Evolutionary conservation across 805 yeast species (phyloP), one percentile per base, ranked within the genome.

Genomic region (Yamadazyma sp.): DNA sequence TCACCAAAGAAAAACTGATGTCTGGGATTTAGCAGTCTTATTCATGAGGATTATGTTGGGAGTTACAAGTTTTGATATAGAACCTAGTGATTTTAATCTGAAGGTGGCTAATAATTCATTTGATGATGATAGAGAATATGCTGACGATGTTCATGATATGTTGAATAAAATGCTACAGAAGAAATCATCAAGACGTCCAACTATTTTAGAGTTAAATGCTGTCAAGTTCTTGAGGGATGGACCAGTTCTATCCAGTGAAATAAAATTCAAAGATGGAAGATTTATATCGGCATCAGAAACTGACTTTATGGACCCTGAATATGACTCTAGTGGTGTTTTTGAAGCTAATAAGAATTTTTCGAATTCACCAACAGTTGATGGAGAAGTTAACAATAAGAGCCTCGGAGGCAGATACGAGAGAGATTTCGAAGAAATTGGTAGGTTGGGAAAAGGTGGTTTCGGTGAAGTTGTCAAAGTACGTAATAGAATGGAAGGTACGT

Each of bases 381-480:
- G 20, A 9, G 33, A 30, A 11, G n/a, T n/a, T n/a, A n/a, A n/a
- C n/a, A 23, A 21, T 13, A 35, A 35, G 17, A 27, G 12, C 7
- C 39, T 31, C 7, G 27, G 30, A 9, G 39, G 96, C 1, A 70
- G 98, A 44, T 93, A 91, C 54, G 84, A 80, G 3, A 78, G 89
- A 43, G 99, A 93, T 55, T 93, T 94, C 58, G 98, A 93, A 57
- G 98, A 93, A 54, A 84, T 87, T 28, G 93, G 91, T 0, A 77
- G 82, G 14, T 62, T 93, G 7, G 99, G 99, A 2, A 78, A 80
- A 48, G 99, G 99, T 25, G 99, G 95, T 0, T 93, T 84, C 61
- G 99, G 99, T 5, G 97, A 93, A 57, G 99, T 93, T 7, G 96
- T 93, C n/a, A 89, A 91, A 52, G 98, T 93, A 0, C 70, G 98